Conservation (phyloP, 495 filamentous ascomycete species). For the Alectoria sarmentosa region DNA sequence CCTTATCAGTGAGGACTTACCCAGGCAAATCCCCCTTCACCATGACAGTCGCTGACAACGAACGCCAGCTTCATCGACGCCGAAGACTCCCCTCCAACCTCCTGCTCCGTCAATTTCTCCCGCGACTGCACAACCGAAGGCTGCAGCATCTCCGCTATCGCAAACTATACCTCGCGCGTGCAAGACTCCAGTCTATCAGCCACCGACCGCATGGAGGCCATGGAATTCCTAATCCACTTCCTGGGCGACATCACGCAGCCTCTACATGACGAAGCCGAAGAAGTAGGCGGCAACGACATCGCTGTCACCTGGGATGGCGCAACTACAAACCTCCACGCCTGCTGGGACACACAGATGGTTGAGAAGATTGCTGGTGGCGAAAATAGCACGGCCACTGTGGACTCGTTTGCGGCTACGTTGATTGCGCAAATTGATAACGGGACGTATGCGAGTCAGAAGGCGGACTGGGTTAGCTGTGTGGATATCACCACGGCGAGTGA, state of each 20-base stretch:
- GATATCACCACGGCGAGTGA: conserved; percentile 33
- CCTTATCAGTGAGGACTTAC: conserved; percentile 38
- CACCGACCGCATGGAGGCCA: conserved; percentile 30
- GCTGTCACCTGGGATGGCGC: conserved; percentile 47
- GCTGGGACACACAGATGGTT: conserved; percentile 61
- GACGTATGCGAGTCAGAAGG: conserved; percentile 38
- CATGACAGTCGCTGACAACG: conserved; percentile 6
- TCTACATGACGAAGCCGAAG: conserved; percentile 52
- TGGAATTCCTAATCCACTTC: conserved; percentile 54
- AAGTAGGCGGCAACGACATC: conserved; percentile 53
- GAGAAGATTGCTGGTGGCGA: conserved; percentile 46
- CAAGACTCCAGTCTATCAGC: conserved; percentile 26
- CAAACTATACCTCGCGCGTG: conserved; percentile 47
- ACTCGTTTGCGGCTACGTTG: conserved; percentile 33
- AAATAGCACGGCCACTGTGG: conserved; percentile 30
- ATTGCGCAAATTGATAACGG: conserved; percentile 41
- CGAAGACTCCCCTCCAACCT: conserved; percentile 49
- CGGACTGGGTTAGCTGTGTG: conserved; percentile 43
- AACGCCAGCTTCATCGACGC: conserved; percentile 50
- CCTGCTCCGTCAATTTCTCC: conserved; percentile 48
- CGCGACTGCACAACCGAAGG: conserved; percentile 53
- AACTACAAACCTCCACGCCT: conserved; percentile 52
- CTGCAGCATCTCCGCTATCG: conserved; percentile 54
- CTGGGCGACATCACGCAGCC: conserved; percentile 59
- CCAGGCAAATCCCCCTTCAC: too few relatives aligned